Base-by-base conservation (phyloP, 805 yeast genomes). In the Ogataea parapolymorpha region DNA sequence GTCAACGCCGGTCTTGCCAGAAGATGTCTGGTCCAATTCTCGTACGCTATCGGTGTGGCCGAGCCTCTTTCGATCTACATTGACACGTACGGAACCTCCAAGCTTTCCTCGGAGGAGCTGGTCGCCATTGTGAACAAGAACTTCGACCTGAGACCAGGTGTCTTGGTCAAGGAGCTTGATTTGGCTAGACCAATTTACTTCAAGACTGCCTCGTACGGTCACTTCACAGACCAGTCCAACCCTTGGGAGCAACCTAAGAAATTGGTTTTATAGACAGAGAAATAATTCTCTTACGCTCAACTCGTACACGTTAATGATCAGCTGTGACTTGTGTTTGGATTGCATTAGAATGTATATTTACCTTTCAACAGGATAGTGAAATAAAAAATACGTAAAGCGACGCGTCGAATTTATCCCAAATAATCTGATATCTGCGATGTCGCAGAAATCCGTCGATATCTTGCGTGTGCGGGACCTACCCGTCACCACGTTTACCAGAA, bases 1-100 rank as follows among this genome's bases (percentile, higher is more conserved):
- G 95, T 93, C 54, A 75, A 79, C 60, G 97, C 99, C 53, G 91
- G 93, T 57, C 79, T 93, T 62, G 95, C 96, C 62, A 86, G 85
- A 75, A 89, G 99, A 79, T 95, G 90, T 51, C 80, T 93, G 61
- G 99, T 93, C 49, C 99, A 93, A 77, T 89, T 89, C 77, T 91
- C 99, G 36, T 93, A 93, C 72, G 99, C 99, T 67, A 93, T 93
- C 68, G 99, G 99, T 86, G 97, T 93, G 61, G 98, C 99, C 60
- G 98, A 93, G 75, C 99, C 99, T 65, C 82, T 93, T 68, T 88
- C 96, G 45, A 85, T 93, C 71, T 85, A 88, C 71, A 97, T 93
- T 60, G 98, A 93, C 74, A 84, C 97, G 51, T 93, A 93, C 73
- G 99, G 99, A 66, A 93, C 99, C 55, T 90, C 97, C 58, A 80